A percentile compares a stretch with the other conserved stretches of the same genome.
Evolutionary conservation across 306 rosid species (phyloP).

Genomic region (Casuarina glauca): DNA sequence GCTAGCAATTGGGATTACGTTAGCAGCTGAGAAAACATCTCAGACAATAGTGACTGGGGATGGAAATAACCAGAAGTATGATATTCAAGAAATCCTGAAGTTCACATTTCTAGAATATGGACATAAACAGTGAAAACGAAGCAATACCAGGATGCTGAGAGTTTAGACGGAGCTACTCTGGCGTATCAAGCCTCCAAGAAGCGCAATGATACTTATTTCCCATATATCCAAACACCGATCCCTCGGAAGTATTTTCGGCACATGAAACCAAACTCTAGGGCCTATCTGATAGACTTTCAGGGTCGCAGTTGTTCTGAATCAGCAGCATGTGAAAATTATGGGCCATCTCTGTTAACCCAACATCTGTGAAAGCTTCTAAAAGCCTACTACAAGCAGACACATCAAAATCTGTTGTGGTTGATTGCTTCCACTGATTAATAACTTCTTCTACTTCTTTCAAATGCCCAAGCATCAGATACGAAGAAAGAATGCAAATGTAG

Average conservation of each 20-base stretch:
- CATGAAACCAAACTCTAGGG: background rate
- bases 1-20: background rate
- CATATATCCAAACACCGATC: background rate
- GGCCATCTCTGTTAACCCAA: conserved; percentile 54
- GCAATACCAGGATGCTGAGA: background rate
- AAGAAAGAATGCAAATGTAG: conserved; percentile 66
- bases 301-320: conserved; percentile 54
- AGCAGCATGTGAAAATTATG: conserved; percentile 51
- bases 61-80: background rate
- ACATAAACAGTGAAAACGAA: background rate
- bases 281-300: conserved; percentile 6
- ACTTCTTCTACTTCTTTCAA: conserved; percentile 66
- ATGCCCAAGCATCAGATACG: conserved; percentile 76
- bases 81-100: background rate
- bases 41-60: background rate
- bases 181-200: background rate
- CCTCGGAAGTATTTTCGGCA: background rate
- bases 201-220: background rate
- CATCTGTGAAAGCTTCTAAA: conserved; percentile 57
- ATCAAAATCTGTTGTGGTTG: conserved; percentile 59
- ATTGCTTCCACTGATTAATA: conserved; percentile 83
- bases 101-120: background rate
- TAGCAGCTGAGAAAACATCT: background rate
- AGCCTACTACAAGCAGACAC: conserved; percentile 53
- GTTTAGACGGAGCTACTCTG: background rate